These are phyloP conservation scores for Lichenothelia convexa DNA, from an alignment of 495 filamentous ascomycete species.

Conservation along the genomic window DNA sequence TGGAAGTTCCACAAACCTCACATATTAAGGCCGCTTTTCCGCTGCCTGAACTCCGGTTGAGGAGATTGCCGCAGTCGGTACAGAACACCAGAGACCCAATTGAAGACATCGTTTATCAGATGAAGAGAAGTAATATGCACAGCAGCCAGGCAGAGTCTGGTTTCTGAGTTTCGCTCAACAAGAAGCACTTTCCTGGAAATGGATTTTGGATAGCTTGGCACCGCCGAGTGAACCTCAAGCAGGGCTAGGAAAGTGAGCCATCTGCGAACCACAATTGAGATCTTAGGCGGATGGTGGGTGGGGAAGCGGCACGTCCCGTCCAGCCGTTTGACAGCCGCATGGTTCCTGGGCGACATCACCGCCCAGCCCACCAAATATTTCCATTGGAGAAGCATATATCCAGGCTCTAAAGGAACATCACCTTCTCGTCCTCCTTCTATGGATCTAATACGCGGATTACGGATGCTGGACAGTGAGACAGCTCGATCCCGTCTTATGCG, in stretches of 20 bases:
- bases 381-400: background rate
- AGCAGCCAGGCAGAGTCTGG: no score
- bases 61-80: conserved; percentile 77
- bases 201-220: no score
- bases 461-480: background rate
- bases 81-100: conserved; percentile 89
- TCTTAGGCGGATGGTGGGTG: no score
- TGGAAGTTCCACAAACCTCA: conserved; percentile 66
- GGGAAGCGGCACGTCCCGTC: background rate
- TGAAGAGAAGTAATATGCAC: background rate
- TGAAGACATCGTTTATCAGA: conserved; percentile 43
- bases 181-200: no score
- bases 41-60: conserved; percentile 60
- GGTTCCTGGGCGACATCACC: background rate
- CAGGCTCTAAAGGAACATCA: no score
- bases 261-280: background rate
- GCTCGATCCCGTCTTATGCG: background rate
- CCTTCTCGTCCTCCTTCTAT: no score
- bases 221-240: background rate
- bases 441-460: no score
- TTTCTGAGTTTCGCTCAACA: no score
- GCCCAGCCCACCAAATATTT: background rate
- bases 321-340: background rate
- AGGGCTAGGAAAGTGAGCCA: background rate
- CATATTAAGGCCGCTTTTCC: conserved; percentile 59